Evolutionary conservation across 176 grass and related monocot species (phyloP).

Genomic region (Oryza longistaminata): DNA sequence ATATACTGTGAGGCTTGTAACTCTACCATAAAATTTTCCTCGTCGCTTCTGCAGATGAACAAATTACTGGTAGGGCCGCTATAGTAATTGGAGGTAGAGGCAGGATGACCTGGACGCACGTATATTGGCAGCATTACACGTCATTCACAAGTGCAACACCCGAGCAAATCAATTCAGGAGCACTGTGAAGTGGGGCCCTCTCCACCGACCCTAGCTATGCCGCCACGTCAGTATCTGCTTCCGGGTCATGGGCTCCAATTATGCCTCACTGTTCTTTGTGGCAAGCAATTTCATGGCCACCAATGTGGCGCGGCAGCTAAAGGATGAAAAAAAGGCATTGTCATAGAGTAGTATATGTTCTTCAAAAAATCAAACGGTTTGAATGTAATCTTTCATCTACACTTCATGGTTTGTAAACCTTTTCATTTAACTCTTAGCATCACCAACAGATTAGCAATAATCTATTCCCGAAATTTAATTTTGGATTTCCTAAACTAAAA

Average conservation of each 20-base stretch:
- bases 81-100: constrained; percentile 21
- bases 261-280: background rate
- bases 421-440: background rate
- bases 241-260: constrained; percentile 37
- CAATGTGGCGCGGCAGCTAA: background rate
- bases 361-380: background rate
- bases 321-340: background rate
- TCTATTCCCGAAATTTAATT: no score
- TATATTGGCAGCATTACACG: constrained; percentile 19
- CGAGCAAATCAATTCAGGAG: background rate
- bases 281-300: background rate
- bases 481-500: no score
- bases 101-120: constrained; percentile 32
- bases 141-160: background rate
- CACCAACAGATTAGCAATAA: no score
- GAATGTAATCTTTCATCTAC: background rate
- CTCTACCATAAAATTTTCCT: background rate
- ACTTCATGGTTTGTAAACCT: background rate
- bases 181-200: background rate
- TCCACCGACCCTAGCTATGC: constrained; percentile 32
- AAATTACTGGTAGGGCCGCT: background rate
- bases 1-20: no score
- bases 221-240: constrained; percentile 41
- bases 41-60: background rate
- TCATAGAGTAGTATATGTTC: background rate